These are phyloP conservation scores for Podaxis sp. DNA, from an alignment of 768 basidiomycete genomes.

Conservation along the genomic window DNA sequence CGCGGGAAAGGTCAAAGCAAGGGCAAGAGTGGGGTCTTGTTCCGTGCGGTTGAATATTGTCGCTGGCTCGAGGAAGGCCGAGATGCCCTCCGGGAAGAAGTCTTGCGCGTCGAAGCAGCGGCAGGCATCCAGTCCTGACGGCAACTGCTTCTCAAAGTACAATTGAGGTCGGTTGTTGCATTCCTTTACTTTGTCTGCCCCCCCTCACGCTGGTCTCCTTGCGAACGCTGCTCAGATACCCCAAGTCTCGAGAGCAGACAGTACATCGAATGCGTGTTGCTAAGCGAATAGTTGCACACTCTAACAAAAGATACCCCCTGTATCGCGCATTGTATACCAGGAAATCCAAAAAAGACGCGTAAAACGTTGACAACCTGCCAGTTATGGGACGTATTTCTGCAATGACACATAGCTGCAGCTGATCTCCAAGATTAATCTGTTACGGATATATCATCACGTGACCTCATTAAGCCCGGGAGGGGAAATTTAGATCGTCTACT, in stretches of 20 bases:
- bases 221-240: neutral
- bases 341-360: conserved; percentile 7
- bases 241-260: too few relatives aligned
- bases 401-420: neutral
- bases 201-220: neutral
- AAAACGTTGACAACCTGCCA: neutral
- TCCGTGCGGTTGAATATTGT: conserved; percentile 84
- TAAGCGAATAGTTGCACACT: neutral
- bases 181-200: neutral
- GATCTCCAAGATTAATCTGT: neutral
- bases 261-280: neutral
- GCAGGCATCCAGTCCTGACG: conserved; percentile 47
- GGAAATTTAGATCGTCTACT: neutral
- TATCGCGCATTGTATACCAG: neutral
- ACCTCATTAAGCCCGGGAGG: neutral
- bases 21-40: conserved; percentile 88
- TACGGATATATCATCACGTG: neutral
- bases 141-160: too few relatives aligned
- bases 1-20: conserved; percentile 69
- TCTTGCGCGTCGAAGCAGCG: conserved; percentile 63
- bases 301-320: neutral
- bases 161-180: neutral
- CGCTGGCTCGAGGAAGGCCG: conserved; percentile 85
- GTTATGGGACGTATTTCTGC: too few relatives aligned
- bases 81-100: conserved; percentile 68